phyloP scores from a whole-genome alignment of 179 eudicot species.

The Beta corolliflora region DNA sequence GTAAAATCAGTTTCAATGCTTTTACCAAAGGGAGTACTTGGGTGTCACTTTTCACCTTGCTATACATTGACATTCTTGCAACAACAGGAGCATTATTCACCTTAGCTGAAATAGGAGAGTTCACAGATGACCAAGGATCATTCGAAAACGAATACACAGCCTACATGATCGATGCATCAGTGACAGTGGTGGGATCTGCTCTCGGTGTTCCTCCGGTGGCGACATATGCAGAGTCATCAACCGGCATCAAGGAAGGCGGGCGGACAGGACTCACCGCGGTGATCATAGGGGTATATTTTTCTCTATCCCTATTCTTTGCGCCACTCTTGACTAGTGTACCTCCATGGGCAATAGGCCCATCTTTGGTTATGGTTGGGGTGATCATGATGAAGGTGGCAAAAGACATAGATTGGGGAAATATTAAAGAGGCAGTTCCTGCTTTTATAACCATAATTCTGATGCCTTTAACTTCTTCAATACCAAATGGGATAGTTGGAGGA shows the following conservation, averaged over 20 bases:
- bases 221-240: conserved; percentile 54
- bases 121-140: conserved; percentile 27
- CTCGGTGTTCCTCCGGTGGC: conserved; percentile 63
- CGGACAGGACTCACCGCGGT: conserved; percentile 67
- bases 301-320: conserved; percentile 52
- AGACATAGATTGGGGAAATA: conserved; percentile 63
- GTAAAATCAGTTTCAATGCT: conserved; percentile 19
- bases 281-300: conserved; percentile 50
- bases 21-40: conserved; percentile 27
- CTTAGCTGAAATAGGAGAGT: conserved; percentile 31
- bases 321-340: conserved; percentile 67
- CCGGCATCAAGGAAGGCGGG: conserved; percentile 69
- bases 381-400: conserved; percentile 69
- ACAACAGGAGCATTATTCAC: conserved; percentile 34
- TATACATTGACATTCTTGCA: conserved; percentile 30
- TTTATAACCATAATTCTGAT: conserved; percentile 65
- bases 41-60: conserved; percentile 25
- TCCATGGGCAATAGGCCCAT: conserved; percentile 83
- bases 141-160: conserved; percentile 72
- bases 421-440: conserved; percentile 62
- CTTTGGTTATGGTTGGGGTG: conserved; percentile 64
- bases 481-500: conserved; percentile 71
- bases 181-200: conserved; percentile 50
- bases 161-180: conserved; percentile 63
- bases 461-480: conserved; percentile 70